Conservation (phyloP, 768 basidiomycete species). For the Rhodotorula sphaerocarpa region DNA sequence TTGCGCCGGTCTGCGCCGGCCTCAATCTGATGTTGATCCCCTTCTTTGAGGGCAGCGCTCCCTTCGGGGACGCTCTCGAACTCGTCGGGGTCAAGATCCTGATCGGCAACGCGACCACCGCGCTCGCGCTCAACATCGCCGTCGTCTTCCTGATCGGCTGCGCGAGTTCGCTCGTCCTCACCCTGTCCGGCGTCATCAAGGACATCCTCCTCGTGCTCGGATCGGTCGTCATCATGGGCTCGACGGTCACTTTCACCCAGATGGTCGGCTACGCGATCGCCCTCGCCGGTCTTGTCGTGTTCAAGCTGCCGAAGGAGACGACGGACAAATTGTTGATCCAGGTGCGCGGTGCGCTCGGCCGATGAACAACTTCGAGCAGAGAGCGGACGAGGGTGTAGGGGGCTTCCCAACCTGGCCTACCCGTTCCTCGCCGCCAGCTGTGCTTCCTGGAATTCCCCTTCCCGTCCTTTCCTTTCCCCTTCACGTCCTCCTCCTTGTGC, state of each 20-base stretch:
- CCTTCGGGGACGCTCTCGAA: constrained; percentile 62
- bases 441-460: no score
- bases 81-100: constrained; percentile 61
- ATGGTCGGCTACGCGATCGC: constrained; percentile 74
- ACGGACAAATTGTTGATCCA: constrained; percentile 32
- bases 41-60: constrained; percentile 82
- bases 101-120: constrained; percentile 66
- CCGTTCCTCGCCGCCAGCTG: no score
- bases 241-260: constrained; percentile 71
- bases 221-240: constrained; percentile 76
- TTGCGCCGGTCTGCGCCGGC: constrained; percentile 60
- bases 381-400: no score
- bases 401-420: no score
- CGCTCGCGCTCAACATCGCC: constrained; percentile 82
- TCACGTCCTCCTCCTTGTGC: no score
- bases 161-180: constrained; percentile 65
- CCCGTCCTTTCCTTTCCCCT: no score
- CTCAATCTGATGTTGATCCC: constrained; percentile 81
- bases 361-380: no score
- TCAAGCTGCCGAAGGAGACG: constrained; percentile 38
- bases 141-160: constrained; percentile 72
- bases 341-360: constrained; percentile 11
- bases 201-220: constrained; percentile 91
- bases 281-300: constrained; percentile 53
- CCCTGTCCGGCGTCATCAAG: constrained; percentile 63